phyloP scores from a whole-genome alignment of 352 stramenopile species.

The Globisporangium megalacanthum region DNA sequence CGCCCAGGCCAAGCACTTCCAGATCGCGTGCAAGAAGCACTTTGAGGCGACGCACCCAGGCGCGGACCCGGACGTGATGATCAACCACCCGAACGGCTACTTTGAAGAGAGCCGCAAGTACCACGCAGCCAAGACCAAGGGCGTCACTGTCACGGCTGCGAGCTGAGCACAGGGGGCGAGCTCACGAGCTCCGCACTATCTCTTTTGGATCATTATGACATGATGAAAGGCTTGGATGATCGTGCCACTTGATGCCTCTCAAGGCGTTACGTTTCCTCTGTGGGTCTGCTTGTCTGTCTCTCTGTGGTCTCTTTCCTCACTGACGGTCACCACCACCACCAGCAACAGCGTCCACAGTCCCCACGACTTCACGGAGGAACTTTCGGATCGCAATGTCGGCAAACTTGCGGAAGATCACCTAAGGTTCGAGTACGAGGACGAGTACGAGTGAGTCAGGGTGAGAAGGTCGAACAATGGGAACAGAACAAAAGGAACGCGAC shows the following conservation, averaged over 20 bases:
- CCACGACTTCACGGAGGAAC: constrained; percentile 43
- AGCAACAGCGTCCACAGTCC: background rate
- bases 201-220: too few species aligned
- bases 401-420: constrained; percentile 70
- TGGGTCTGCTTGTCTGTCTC: background rate
- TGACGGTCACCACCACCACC: background rate
- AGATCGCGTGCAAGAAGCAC: constrained; percentile 97
- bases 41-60: constrained; percentile 94
- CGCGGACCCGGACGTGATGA: constrained; percentile 85
- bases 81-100: constrained; percentile 99
- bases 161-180: constrained; percentile 1
- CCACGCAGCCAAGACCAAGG: constrained; percentile 79
- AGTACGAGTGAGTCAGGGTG: too few species aligned
- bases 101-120: constrained; percentile 96
- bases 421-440: background rate
- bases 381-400: constrained; percentile 61
- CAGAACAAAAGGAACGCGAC: constrained; percentile 3
- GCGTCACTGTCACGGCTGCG: constrained; percentile 35
- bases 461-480: background rate
- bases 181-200: background rate
- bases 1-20: constrained; percentile 92
- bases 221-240: background rate
- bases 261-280: background rate
- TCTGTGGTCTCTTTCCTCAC: background rate
- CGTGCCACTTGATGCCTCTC: background rate